Percentiles rank a stretch among this genome's conserved stretches.
These are phyloP conservation scores for Hypoxylon rickii DNA, from an alignment of 495 filamentous ascomycete species.

Conservation along the genomic window DNA sequence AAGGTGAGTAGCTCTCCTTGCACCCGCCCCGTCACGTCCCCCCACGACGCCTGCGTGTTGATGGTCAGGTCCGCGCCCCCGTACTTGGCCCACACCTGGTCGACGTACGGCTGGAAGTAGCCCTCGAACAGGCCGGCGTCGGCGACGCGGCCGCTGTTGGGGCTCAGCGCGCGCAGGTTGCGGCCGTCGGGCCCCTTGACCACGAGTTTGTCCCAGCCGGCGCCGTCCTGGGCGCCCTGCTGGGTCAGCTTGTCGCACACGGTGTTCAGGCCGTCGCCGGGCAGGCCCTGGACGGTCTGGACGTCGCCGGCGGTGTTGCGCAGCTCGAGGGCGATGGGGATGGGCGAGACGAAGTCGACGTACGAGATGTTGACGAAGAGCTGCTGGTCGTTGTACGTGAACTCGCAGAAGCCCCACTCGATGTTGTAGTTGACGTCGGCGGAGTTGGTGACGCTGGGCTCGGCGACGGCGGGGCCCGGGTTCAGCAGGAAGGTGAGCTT, in stretches of 20 bases:
- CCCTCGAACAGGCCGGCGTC: constrained; percentile 57
- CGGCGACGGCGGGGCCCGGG: constrained; percentile 69
- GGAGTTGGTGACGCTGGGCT: constrained; percentile 69
- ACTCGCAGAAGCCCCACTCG: constrained; percentile 72
- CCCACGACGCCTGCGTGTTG: constrained; percentile 65
- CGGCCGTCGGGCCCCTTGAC: constrained; percentile 51
- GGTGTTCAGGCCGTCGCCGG: constrained; percentile 58
- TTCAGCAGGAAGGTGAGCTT: constrained; percentile 72
- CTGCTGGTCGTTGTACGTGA: constrained; percentile 69
- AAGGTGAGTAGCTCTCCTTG: constrained; percentile 54
- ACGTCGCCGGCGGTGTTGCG: constrained; percentile 54
- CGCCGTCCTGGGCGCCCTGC: constrained; percentile 59
- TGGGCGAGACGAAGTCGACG: constrained; percentile 69
- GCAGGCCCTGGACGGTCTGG: constrained; percentile 64
- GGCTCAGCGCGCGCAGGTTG: constrained; percentile 66
- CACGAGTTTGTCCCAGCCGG: constrained; percentile 68
- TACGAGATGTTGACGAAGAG: constrained; percentile 76
- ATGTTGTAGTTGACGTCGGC: constrained; percentile 68
- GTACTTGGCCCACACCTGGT: constrained; percentile 68
- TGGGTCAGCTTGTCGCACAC: constrained; percentile 57
- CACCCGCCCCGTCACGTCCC: constrained; percentile 56
- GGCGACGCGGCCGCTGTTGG: constrained; percentile 64
- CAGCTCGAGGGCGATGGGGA: constrained; percentile 68
- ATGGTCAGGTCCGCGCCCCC: constrained; percentile 52
- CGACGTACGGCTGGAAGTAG: constrained; percentile 69